These are phyloP conservation scores for Jamesozyma jinghongensis DNA, from an alignment of 805 yeast genomes.

Conservation along the genomic window DNA sequence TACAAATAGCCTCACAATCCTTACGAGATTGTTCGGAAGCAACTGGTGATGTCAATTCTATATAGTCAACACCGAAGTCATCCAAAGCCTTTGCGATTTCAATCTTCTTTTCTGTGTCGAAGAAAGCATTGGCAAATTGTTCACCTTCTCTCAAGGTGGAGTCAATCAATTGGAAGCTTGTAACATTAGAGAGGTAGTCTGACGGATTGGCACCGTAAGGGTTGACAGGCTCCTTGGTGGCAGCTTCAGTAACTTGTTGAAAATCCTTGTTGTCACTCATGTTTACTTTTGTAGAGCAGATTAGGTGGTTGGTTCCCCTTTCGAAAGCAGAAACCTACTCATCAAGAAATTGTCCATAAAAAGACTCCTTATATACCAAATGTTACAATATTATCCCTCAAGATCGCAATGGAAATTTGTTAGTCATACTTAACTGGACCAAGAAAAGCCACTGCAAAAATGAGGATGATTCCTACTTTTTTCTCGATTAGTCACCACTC, in stretches of 20 bases:
- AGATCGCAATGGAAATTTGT: no score
- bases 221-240: constrained; percentile 32
- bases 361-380: not conserved
- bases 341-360: not conserved
- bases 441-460: no score
- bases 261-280: constrained; percentile 9
- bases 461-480: no score
- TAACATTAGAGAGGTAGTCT: constrained; percentile 83
- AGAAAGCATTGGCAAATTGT: constrained; percentile 96
- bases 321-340: no score
- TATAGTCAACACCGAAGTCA: constrained; percentile 97
- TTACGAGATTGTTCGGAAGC: constrained; percentile 88
- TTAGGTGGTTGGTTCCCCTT: not conserved
- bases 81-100: constrained; percentile 95
- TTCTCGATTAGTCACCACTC: no score
- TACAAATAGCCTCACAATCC: constrained; percentile 98
- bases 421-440: no score
- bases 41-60: constrained; percentile 97
- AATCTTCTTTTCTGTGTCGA: constrained; percentile 87
- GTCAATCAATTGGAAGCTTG: constrained; percentile 83
- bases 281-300: not conserved
- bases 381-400: not conserved
- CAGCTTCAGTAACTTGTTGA: constrained; percentile 12
- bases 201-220: constrained; percentile 96
- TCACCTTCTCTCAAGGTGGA: constrained; percentile 97